Conservation (phyloP, 2,329 filamentous ascomycete genomes). For the Emmonsiellopsis sp. region DNA sequence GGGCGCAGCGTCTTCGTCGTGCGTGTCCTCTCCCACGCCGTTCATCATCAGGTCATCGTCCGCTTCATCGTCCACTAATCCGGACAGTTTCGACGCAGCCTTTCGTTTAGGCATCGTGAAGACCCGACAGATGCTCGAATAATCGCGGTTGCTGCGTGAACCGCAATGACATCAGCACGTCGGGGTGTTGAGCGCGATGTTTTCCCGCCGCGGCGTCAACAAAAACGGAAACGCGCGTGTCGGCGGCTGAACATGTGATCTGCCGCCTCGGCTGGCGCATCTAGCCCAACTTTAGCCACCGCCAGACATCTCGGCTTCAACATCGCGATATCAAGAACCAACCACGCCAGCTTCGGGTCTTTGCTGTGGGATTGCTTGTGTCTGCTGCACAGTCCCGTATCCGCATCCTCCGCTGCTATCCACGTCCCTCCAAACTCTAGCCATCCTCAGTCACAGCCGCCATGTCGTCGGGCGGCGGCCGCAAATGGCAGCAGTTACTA, state of each 20-base stretch:
- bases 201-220: not conserved
- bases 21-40: constrained; percentile 17
- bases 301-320: not conserved
- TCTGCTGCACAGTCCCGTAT: not conserved
- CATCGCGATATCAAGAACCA: not conserved
- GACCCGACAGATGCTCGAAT: not conserved
- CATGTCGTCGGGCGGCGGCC: constrained; percentile 33
- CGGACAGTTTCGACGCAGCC: constrained; percentile 33
- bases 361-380: not conserved
- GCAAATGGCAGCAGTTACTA: constrained; percentile 38
- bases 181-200: too few species aligned
- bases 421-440: not conserved
- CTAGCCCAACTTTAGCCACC: not conserved
- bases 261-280: not conserved
- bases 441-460: constrained; percentile 7
- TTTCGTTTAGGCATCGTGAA: constrained; percentile 32
- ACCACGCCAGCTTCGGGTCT: not conserved
- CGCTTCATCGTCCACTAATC: constrained; percentile 38
- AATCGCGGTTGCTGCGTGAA: not conserved
- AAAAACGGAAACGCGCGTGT: not conserved
- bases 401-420: not conserved
- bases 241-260: not conserved
- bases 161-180: not conserved
- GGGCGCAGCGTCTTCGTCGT: constrained; percentile 20
- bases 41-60: constrained; percentile 28